Percentiles rank a stretch among this genome's conserved stretches.
phyloP scores from a whole-genome alignment of 2,329 filamentous ascomycete species.

The Stagonosporopsis chrysanthemi region DNA sequence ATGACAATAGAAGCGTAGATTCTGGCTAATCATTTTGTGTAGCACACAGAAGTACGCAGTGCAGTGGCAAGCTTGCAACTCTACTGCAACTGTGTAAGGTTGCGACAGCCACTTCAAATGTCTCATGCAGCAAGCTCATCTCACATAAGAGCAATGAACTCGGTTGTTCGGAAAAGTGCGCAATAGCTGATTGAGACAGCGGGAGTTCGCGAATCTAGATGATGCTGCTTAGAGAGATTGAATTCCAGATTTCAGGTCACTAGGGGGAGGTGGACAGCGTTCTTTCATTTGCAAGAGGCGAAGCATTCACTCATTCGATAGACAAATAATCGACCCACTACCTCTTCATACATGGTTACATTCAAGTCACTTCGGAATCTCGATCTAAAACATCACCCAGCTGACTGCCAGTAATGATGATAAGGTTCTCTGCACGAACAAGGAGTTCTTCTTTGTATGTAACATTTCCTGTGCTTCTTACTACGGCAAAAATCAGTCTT shows the following conservation, averaged over 20 bases:
- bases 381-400: neutral
- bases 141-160: neutral
- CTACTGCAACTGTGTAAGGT: no score
- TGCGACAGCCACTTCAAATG: neutral
- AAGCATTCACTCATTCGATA: neutral
- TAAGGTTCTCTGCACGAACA: no score
- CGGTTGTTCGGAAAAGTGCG: neutral
- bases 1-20: no score
- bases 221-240: neutral
- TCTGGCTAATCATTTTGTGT: neutral
- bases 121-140: neutral
- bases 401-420: no score
- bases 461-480: no score
- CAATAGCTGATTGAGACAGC: no score
- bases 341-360: neutral
- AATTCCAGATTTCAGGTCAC: neutral
- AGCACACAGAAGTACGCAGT: neutral
- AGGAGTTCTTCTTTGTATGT: no score
- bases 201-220: no score
- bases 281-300: neutral
- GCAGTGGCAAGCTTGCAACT: neutral
- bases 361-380: neutral
- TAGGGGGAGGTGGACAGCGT: neutral
- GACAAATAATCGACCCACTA: neutral
- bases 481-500: no score